These are phyloP conservation scores for Physcomitrellopsis africana DNA, from an alignment of 225 moss, liverwort and hornwort species.

Conservation along the genomic window DNA sequence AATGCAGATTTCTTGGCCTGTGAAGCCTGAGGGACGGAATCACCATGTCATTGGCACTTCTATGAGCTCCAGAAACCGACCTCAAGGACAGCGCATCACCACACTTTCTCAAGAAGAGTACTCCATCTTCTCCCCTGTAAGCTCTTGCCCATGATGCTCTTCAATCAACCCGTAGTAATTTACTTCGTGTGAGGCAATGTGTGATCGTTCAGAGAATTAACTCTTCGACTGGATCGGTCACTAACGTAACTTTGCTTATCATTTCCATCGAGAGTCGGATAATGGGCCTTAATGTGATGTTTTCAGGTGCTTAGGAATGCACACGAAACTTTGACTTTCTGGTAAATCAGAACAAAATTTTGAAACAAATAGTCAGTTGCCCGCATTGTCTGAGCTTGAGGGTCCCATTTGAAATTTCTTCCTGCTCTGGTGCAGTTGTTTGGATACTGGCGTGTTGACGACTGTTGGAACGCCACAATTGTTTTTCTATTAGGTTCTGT, in stretches of 20 bases:
- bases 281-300: background rate
- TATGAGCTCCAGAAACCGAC: slow-evolving; percentile 51
- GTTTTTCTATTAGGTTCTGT: slow-evolving; percentile 36
- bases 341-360: background rate
- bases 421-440: background rate
- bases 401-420: background rate
- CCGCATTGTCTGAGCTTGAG: background rate
- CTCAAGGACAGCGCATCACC: slow-evolving; percentile 26
- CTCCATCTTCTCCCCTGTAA: slow-evolving; percentile 57
- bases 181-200: background rate
- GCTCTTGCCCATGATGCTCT: background rate
- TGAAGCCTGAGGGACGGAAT: slow-evolving; percentile 31
- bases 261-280: background rate
- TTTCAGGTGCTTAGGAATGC: background rate
- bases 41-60: slow-evolving; percentile 48
- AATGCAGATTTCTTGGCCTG: slow-evolving; percentile 47
- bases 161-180: background rate
- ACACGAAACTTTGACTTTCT: background rate
- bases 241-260: background rate
- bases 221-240: background rate
- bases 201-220: background rate
- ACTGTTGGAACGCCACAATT: background rate
- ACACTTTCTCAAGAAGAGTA: slow-evolving; percentile 50
- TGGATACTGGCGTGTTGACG: background rate
- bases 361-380: background rate